phyloP scores from a whole-genome alignment of 345 rosid species.

The Garcia nutans region DNA sequence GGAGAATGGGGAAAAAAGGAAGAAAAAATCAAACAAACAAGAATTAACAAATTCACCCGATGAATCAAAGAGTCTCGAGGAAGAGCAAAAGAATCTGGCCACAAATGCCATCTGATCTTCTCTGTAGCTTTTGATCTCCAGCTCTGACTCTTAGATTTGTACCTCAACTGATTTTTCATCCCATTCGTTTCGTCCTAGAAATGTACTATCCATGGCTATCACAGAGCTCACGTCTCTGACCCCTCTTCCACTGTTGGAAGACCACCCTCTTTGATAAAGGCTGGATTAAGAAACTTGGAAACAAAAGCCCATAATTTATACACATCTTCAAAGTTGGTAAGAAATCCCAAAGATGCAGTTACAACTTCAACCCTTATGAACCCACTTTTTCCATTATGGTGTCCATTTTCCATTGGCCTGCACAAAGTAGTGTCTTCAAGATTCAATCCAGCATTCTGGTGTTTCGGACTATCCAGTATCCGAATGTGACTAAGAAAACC shows the following conservation, averaged over 20 bases:
- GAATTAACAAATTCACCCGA: conserved; percentile 55
- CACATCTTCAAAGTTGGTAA: conserved; percentile 96
- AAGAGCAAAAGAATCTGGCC: conserved; percentile 37
- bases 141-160: conserved; percentile 32
- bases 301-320: conserved; percentile 87
- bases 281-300: conserved; percentile 82
- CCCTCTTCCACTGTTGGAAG: conserved; percentile 81
- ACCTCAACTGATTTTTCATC: conserved; percentile 5
- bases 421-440: conserved; percentile 60
- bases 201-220: conserved; percentile 15
- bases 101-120: conserved; percentile 13
- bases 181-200: conserved; percentile 14
- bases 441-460: conserved; percentile 42
- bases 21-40: conserved; percentile 38
- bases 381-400: conserved; percentile 50
- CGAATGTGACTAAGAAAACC: conserved; percentile 91
- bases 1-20: not conserved
- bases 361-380: conserved; percentile 85
- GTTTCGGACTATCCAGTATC: conserved; percentile 56
- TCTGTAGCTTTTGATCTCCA: conserved; percentile 30
- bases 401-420: conserved; percentile 71
- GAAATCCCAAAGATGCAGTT: conserved; percentile 91
- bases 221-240: conserved; percentile 43
- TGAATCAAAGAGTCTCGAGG: conserved; percentile 32
- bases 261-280: conserved; percentile 61